phyloP scores from a whole-genome alignment of 257 asterid genomes.

The Jacaranda mimosifolia region DNA sequence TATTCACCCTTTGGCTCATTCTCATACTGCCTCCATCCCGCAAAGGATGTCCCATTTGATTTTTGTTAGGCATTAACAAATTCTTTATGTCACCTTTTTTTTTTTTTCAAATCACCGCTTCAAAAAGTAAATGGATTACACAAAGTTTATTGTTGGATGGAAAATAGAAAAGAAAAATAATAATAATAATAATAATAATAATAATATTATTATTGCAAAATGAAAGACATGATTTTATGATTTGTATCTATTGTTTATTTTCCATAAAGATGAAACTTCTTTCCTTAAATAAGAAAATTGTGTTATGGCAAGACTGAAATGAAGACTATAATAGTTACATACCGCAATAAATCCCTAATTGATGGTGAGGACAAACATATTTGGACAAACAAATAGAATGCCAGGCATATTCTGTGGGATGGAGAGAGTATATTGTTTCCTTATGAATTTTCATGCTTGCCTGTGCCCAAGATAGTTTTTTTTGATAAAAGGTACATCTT shows the following conservation, averaged over 20 bases:
- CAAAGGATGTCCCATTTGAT: not conserved
- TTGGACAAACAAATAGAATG: not conserved
- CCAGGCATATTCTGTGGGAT: not conserved
- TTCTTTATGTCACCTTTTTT: not conserved
- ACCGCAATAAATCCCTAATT: not conserved
- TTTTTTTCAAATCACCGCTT: too few relatives aligned
- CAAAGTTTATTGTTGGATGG: too few relatives aligned
- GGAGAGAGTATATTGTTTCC: not conserved
- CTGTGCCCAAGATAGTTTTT: not conserved
- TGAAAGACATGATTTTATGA: too few relatives aligned
- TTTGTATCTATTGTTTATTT: too few relatives aligned
- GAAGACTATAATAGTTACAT: not conserved
- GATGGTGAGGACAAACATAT: not conserved
- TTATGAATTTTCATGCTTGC: not conserved
- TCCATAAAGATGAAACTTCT: too few relatives aligned
- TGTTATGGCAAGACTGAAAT: not conserved
- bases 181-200: too few relatives aligned
- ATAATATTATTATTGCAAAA: too few relatives aligned
- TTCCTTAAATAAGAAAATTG: too few relatives aligned
- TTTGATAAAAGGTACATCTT: not conserved
- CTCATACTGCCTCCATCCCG: too few relatives aligned
- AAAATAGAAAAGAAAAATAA: too few relatives aligned
- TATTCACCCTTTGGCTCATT: not conserved
- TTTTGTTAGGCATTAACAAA: not conserved
- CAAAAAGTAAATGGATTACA: too few relatives aligned